A percentile compares a stretch with the other conserved stretches of the same genome.
Evolutionary conservation across 345 rosid species (phyloP).

Genomic region (Schrenkiella parvula): DNA sequence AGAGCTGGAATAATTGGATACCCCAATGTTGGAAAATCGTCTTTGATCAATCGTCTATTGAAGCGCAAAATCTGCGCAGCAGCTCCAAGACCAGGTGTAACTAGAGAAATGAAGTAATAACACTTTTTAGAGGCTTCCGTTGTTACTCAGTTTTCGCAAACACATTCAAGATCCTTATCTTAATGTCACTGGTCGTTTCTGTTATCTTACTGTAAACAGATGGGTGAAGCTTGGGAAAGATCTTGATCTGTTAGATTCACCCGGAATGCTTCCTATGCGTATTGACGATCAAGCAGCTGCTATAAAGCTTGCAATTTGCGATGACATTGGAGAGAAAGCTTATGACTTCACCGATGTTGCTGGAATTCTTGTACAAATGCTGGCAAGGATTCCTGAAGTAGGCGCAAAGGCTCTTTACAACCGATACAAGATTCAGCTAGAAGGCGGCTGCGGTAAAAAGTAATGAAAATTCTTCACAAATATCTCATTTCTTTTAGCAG

Average conservation of each 20-base stretch:
- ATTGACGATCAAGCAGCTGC: slow-evolving; percentile 88
- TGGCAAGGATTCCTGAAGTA: slow-evolving; percentile 66
- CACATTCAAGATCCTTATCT: not conserved
- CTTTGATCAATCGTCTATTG: slow-evolving; percentile 83
- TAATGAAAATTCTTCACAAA: slow-evolving; percentile 31
- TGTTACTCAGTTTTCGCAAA: not conserved
- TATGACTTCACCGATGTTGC: slow-evolving; percentile 83
- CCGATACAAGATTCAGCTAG: slow-evolving; percentile 66
- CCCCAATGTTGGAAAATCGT: slow-evolving; percentile 97
- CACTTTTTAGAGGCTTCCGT: not conserved
- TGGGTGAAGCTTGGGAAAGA: slow-evolving; percentile 90
- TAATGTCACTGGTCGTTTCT: not conserved
- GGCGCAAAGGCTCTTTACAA: slow-evolving; percentile 55
- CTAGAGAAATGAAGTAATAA: slow-evolving; percentile 69
- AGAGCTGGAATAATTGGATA: slow-evolving; percentile 97
- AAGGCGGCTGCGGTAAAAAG: slow-evolving; percentile 53
- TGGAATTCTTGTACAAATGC: slow-evolving; percentile 76
- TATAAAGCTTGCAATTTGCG: slow-evolving; percentile 92
- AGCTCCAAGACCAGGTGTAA: slow-evolving; percentile 96
- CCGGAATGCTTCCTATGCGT: slow-evolving; percentile 90
- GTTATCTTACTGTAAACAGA: slow-evolving; percentile 26
- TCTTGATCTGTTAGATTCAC: slow-evolving; percentile 88
- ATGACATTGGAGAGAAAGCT: slow-evolving; percentile 97
- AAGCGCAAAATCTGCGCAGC: slow-evolving; percentile 89
- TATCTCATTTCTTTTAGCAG: not conserved